A percentile compares a stretch with the other conserved stretches of the same genome.
phyloP scores from a whole-genome alignment of 208 protist genomes.

The Phytomonas francai region DNA sequence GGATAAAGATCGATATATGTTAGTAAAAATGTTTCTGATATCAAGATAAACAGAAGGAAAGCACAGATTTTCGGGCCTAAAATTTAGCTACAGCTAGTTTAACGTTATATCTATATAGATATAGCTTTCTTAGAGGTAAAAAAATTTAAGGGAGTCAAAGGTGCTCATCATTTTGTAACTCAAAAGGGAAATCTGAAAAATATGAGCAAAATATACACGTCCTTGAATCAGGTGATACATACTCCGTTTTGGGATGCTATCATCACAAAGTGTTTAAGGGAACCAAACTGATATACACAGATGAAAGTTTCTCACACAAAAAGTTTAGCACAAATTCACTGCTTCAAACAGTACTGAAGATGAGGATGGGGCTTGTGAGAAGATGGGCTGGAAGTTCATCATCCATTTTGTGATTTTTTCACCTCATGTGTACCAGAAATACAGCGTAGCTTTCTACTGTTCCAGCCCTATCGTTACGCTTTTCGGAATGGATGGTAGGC shows the following conservation, averaged over 20 bases:
- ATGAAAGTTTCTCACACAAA: neutral
- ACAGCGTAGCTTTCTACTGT: neutral
- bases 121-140: neutral
- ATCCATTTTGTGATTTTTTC: neutral
- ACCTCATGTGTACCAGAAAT: neutral
- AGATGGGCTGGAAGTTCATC: neutral
- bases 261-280: neutral
- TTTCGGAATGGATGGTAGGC: constrained; percentile 75
- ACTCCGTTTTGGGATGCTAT: neutral
- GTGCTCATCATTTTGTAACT: neutral
- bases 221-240: neutral
- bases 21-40: neutral
- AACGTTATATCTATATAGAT: neutral
- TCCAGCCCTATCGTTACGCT: constrained; percentile 10
- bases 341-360: neutral
- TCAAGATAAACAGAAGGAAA: neutral
- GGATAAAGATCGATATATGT: neutral
- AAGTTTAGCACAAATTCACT: neutral
- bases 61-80: neutral
- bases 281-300: neutral
- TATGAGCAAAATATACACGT: constrained; percentile 2
- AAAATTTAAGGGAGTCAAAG: neutral
- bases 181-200: neutral
- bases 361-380: neutral
- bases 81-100: neutral